Base-by-base conservation (phyloP, 2,329 filamentous ascomycete genomes). In the Beauveria sp. region DNA sequence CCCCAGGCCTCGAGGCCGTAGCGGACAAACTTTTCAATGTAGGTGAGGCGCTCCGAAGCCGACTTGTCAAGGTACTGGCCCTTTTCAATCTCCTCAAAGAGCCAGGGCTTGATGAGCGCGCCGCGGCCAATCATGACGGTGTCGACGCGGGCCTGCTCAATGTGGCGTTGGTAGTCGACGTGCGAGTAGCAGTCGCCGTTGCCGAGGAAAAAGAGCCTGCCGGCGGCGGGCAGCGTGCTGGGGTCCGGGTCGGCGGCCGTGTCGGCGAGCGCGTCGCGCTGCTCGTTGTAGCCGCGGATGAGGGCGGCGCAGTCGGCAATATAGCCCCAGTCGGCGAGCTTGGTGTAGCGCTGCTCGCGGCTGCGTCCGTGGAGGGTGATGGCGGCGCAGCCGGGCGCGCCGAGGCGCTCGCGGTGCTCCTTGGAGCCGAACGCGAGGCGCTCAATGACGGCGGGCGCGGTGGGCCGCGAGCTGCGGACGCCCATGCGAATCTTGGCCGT, bases 111-210 rank as follows among this genome's bases (percentile, higher is more conserved):
- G 76, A 97, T 91, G 62, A 99, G 83, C 10, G 94, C 94, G 61
- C 94, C 94, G 63, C 94, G 90, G n/a, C 88, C 94, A 63, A 97
- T 86, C 94, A 99, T 97, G 71, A 96, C 90, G n/a, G 86, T 86
- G 76, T 97, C 93, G 51, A 97, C 92, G 52, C 85, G 84, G 41
- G 90, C 83, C 62, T 93, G 83, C 53, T 88, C 81, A 44, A 97
- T 79, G 69, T 94, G 87, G 61, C 86, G 78, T 64, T 86, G 86
- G 77, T 97, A 97, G 71, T 97, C 92, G 37, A 87, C 77, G 73
- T 97, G 92, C 5, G 92, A 97, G 77, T 91, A 97, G 75, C 92
- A 94, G 76, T 99, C 94, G 53, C 94, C 94, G 73, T 99, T 99
- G 67, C 94, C 94, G 66, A 97, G 80, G 76, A 99, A 97, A 78